Percentiles rank a stretch among this genome's conserved stretches.
These are phyloP conservation scores for Globisporangium camurandrum DNA, from an alignment of 352 stramenopile genomes.

Conservation along the genomic window DNA sequence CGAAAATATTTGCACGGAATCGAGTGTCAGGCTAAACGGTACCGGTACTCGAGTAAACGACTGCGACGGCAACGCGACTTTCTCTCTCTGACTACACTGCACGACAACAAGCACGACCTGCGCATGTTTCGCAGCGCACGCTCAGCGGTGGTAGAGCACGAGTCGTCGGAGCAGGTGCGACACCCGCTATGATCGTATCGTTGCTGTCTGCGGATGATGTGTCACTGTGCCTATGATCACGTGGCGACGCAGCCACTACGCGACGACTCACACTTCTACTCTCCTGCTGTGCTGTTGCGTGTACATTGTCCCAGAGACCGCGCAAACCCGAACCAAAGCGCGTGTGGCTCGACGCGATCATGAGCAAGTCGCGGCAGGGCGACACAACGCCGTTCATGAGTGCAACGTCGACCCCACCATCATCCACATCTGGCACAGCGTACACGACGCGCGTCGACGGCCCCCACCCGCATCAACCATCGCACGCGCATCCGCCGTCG, in stretches of 20 bases:
- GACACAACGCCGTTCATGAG: slow-evolving; percentile 10
- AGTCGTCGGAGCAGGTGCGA: slow-evolving; percentile 5
- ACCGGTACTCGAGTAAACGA: not conserved
- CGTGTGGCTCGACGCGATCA: slow-evolving; percentile 66
- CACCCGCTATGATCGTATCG: no score
- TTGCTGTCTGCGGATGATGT: no score
- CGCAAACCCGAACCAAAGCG: slow-evolving; percentile 40
- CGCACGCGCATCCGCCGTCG: not conserved
- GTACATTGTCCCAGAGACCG: slow-evolving; percentile 8
- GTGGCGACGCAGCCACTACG: not conserved
- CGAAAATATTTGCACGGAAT: no score
- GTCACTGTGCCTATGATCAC: no score
- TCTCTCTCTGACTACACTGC: no score
- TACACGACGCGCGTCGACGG: not conserved
- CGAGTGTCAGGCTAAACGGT: not conserved
- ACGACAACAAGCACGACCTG: not conserved
- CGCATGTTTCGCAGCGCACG: slow-evolving; percentile 5
- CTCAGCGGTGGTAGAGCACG: not conserved
- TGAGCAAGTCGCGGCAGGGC: slow-evolving; percentile 43
- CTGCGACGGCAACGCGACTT: not conserved
- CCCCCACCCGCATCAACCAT: not conserved
- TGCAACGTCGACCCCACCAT: slow-evolving; percentile 10
- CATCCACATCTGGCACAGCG: not conserved
- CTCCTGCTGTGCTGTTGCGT: not conserved
- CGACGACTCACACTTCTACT: not conserved